These are phyloP conservation scores for Candida awuae DNA, from an alignment of 805 yeast genomes.

Conservation along the genomic window DNA sequence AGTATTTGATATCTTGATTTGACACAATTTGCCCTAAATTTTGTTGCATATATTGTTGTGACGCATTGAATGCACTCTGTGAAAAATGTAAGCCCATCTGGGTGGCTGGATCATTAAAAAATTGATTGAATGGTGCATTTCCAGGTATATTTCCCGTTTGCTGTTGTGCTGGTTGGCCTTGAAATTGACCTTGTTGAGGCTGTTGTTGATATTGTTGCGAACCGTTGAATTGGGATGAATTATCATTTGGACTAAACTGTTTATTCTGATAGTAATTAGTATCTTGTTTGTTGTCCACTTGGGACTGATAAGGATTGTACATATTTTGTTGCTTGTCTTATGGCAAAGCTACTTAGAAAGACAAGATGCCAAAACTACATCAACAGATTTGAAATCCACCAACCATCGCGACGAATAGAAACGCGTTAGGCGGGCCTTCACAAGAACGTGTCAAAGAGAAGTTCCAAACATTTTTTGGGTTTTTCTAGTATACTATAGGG, in stretches of 20 bases:
- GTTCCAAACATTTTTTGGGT: too few relatives aligned
- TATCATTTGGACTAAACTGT: too few relatives aligned
- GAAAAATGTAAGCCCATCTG: constrained; percentile 85
- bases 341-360: neutral
- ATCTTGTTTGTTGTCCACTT: constrained; percentile 12
- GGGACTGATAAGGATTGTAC: constrained; percentile 41
- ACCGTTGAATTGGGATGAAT: too few relatives aligned
- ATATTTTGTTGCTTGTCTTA: constrained; percentile 7
- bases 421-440: too few relatives aligned
- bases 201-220: constrained; percentile 23
- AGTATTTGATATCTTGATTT: constrained; percentile 60
- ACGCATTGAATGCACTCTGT: constrained; percentile 72
- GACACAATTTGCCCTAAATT: constrained; percentile 50
- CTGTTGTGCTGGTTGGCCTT: constrained; percentile 13
- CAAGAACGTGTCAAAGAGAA: too few relatives aligned
- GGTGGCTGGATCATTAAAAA: constrained; percentile 72
- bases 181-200: constrained; percentile 15
- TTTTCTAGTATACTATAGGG: too few relatives aligned
- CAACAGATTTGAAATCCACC: neutral
- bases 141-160: constrained; percentile 8
- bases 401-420: too few relatives aligned
- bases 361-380: neutral
- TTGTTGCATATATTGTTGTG: constrained; percentile 70
- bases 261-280: constrained; percentile 5
- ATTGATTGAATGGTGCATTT: constrained; percentile 27